Evolutionary conservation across 441 rosid genomes (phyloP).

Genomic region (Jatropha multifida): DNA sequence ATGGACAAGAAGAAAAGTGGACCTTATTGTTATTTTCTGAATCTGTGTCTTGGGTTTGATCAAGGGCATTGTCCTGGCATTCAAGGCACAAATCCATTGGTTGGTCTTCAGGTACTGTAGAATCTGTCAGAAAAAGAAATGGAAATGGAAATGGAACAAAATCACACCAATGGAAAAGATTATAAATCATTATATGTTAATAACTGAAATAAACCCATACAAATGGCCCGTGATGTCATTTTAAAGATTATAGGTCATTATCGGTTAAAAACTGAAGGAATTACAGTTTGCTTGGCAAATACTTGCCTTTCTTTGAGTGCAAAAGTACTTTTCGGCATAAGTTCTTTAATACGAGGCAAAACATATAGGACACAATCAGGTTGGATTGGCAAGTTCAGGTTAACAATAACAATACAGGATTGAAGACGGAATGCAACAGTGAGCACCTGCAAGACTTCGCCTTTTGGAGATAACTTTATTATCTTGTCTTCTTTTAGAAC

Average conservation of each 20-base stretch:
- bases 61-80: neutral
- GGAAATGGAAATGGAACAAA: slow-evolving; percentile 1
- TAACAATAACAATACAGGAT: neutral
- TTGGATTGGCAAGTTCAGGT: neutral
- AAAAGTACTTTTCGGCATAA: no score
- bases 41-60: slow-evolving; percentile 12
- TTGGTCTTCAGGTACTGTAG: slow-evolving; percentile 1
- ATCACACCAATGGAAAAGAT: neutral
- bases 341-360: neutral
- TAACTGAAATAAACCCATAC: neutral
- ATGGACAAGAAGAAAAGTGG: neutral
- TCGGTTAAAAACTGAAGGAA: neutral
- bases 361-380: neutral
- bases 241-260: neutral
- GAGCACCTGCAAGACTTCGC: slow-evolving; percentile 58
- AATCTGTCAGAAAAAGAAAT: slow-evolving; percentile 8
- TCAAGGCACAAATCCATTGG: neutral
- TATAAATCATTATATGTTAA: no score
- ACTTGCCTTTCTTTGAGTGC: neutral
- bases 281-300: neutral
- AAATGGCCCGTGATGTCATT: neutral
- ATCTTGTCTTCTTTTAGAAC: slow-evolving; percentile 9
- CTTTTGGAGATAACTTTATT: slow-evolving; percentile 30
- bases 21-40: neutral
- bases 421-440: slow-evolving; percentile 14